phyloP scores from a whole-genome alignment of 148 eudicot species.

The Drosera capensis region DNA sequence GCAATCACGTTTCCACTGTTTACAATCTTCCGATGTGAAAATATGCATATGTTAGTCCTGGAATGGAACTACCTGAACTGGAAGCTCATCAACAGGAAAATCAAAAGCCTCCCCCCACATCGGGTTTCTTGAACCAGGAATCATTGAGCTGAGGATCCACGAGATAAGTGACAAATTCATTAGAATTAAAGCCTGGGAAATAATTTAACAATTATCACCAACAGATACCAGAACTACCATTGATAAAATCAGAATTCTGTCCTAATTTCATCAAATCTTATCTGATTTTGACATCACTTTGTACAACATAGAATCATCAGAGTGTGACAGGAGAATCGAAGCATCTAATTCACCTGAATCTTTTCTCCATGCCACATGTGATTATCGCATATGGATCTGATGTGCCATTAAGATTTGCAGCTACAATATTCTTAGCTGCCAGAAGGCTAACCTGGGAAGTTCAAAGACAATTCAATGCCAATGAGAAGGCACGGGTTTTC shows the following conservation, averaged over 20 bases:
- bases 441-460: slow-evolving; percentile 52
- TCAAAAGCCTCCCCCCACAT: slow-evolving; percentile 98
- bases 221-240: too few species aligned
- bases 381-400: slow-evolving; percentile 94
- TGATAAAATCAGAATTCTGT: too few species aligned
- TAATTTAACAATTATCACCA: not conserved
- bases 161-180: not conserved
- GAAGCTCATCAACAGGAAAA: slow-evolving; percentile 73
- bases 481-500: not conserved
- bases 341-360: slow-evolving; percentile 58
- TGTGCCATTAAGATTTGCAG: slow-evolving; percentile 84
- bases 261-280: too few species aligned
- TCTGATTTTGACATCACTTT: too few species aligned
- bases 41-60: not conserved
- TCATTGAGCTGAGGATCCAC: slow-evolving; percentile 59
- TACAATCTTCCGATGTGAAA: too few species aligned
- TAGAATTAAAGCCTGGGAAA: too few species aligned
- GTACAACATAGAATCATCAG: not conserved
- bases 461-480: not conserved
- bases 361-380: slow-evolving; percentile 75
- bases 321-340: slow-evolving; percentile 1
- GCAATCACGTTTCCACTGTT: too few species aligned
- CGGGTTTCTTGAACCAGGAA: slow-evolving; percentile 95
- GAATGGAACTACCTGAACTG: slow-evolving; percentile 50
- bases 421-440: slow-evolving; percentile 82